phyloP scores from a whole-genome alignment of 495 filamentous ascomycete species.

The Friedmanniomyces simplex region DNA sequence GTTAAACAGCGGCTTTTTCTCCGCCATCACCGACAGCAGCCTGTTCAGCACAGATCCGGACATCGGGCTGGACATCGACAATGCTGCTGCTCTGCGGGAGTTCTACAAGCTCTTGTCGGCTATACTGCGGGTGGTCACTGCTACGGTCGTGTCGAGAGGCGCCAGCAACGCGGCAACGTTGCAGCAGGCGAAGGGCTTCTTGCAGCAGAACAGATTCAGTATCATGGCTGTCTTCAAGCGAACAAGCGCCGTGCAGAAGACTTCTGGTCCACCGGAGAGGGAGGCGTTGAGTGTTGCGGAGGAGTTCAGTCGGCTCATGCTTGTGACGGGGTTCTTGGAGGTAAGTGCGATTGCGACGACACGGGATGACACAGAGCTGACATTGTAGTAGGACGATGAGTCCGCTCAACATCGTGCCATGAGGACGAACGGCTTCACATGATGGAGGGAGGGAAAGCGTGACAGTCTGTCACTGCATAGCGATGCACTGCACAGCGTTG shows the following conservation, averaged over 20 bases:
- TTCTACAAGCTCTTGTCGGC: conserved; percentile 76
- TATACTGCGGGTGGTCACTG: conserved; percentile 71
- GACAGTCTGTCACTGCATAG: no score
- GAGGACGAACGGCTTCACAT: conserved; percentile 16
- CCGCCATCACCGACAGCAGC: conserved; percentile 61
- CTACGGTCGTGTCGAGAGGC: conserved; percentile 66
- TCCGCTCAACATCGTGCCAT: conserved; percentile 3
- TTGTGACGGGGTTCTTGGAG: conserved; percentile 51
- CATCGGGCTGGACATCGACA: conserved; percentile 66
- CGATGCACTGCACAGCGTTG: no score
- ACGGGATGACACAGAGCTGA: no score
- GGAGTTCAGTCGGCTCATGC: conserved; percentile 48
- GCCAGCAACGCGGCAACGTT: conserved; percentile 67
- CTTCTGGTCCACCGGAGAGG: conserved; percentile 19
- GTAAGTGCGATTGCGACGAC: no score
- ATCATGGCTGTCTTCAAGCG: conserved; percentile 88
- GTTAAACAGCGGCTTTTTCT: conserved; percentile 78
- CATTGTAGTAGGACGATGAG: conserved; percentile 17
- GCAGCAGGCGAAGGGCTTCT: conserved; percentile 61
- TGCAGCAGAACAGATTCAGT: conserved; percentile 65
- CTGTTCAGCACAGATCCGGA: conserved; percentile 90
- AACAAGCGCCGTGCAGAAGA: conserved; percentile 34
- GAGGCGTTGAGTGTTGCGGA: conserved; percentile 46
- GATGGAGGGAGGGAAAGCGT: no score
- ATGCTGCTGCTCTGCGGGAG: conserved; percentile 58